Conservation (phyloP, 208 protist genomes). For the Leishmania gerbilli region DNA sequence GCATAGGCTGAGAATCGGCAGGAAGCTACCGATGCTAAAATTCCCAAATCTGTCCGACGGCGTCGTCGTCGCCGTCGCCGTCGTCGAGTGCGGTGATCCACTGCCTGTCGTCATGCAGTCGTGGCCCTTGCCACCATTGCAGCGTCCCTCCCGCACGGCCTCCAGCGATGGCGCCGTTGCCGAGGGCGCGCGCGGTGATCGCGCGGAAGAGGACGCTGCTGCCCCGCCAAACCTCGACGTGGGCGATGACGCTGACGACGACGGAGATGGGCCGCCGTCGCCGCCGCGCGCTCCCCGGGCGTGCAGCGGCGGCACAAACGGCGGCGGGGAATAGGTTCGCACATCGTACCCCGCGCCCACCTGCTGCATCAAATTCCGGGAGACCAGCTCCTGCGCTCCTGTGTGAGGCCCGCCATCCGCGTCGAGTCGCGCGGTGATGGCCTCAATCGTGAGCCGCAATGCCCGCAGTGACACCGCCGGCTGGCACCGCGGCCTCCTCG, state of each 20-base stretch:
- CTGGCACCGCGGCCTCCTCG: not conserved
- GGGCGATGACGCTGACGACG: not conserved
- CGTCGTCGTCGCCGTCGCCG: not conserved
- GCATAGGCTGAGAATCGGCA: slow-evolving; percentile 16
- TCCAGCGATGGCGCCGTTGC: not conserved
- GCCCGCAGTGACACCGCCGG: slow-evolving; percentile 14
- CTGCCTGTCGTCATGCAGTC: not conserved
- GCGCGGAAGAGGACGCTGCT: not conserved
- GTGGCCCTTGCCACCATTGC: not conserved
- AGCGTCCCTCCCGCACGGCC: not conserved
- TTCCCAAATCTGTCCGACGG: not conserved
- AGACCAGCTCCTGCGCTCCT: slow-evolving; percentile 1
- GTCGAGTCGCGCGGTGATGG: slow-evolving; percentile 4
- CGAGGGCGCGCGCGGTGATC: not conserved
- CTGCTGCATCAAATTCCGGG: not conserved
- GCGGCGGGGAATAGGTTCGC: not conserved
- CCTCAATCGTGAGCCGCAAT: slow-evolving; percentile 14
- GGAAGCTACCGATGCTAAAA: slow-evolving; percentile 13
- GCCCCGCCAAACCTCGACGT: not conserved
- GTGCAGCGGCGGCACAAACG: slow-evolving; percentile 2
- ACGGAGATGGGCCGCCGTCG: not conserved
- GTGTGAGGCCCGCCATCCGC: slow-evolving; percentile 9
- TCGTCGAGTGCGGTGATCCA: not conserved
- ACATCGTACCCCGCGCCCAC: not conserved
- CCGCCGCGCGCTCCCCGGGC: not conserved